These are phyloP conservation scores for Alternaria triticimaculans DNA, from an alignment of 2,329 filamentous ascomycete genomes.

Conservation along the genomic window DNA sequence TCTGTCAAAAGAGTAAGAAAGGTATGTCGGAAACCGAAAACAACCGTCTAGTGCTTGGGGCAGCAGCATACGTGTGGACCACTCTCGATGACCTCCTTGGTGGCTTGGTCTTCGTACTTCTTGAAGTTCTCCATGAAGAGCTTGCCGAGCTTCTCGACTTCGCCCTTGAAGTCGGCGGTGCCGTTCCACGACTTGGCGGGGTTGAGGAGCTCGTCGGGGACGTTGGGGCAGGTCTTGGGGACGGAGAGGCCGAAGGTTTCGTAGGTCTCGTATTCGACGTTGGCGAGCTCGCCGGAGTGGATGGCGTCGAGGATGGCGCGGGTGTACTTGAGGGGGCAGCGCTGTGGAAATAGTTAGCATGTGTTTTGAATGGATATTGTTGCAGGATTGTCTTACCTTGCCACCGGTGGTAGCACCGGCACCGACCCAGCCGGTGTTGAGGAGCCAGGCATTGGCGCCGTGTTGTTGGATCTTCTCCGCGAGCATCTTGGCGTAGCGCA, in stretches of 20 bases:
- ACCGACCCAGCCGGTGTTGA: slow-evolving; percentile 98
- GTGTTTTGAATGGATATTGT: slow-evolving; percentile 7
- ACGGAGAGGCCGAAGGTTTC: slow-evolving; percentile 96
- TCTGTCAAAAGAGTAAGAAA: slow-evolving; percentile 3
- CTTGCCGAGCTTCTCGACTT: slow-evolving; percentile 87
- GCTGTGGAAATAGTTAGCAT: slow-evolving; percentile 68
- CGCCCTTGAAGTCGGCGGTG: slow-evolving; percentile 78
- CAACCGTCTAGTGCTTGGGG: slow-evolving; percentile 37
- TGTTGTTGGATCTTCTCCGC: slow-evolving; percentile 97
- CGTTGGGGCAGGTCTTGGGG: slow-evolving; percentile 88
- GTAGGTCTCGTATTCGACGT: slow-evolving; percentile 93
- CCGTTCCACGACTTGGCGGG: slow-evolving; percentile 92
- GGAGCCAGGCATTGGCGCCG: slow-evolving; percentile 95
- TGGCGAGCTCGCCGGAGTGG: slow-evolving; percentile 93
- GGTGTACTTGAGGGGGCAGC: slow-evolving; percentile 98
- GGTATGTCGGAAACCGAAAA: background rate
- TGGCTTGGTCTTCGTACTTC: slow-evolving; percentile 86
- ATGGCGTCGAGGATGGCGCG: slow-evolving; percentile 98
- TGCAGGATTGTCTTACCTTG: background rate
- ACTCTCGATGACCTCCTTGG: slow-evolving; percentile 54
- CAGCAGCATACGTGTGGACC: slow-evolving; percentile 53
- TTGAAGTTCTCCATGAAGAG: slow-evolving; percentile 98
- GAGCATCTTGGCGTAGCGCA: slow-evolving; percentile 98
- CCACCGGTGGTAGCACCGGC: slow-evolving; percentile 89
- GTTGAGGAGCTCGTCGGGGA: slow-evolving; percentile 92